phyloP scores from a whole-genome alignment of 345 rosid species.

The Nasturtium officinale region DNA sequence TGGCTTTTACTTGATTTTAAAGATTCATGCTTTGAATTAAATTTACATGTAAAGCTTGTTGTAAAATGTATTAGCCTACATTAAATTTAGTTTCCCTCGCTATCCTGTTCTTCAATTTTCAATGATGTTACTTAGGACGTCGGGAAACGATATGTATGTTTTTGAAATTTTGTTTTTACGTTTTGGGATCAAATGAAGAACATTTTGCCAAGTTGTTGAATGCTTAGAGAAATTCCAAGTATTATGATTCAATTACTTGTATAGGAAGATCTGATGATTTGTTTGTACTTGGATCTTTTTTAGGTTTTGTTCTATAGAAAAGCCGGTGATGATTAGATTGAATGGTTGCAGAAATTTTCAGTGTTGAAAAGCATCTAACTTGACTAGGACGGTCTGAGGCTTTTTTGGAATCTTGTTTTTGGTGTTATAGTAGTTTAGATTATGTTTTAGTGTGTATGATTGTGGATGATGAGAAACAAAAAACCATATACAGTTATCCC shows the following conservation, averaged over 20 bases:
- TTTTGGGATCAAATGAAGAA: slow-evolving; percentile 20
- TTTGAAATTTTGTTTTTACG: neutral
- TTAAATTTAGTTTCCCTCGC: slow-evolving; percentile 41
- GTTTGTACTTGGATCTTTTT: accelerated
- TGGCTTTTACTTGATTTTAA: neutral
- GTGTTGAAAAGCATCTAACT: slow-evolving; percentile 40
- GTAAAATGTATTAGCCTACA: slow-evolving; percentile 33
- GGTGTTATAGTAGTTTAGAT: too few species aligned
- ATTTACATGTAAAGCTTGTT: slow-evolving; percentile 9
- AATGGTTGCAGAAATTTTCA: slow-evolving; percentile 39
- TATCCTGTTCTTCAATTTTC: slow-evolving; percentile 35
- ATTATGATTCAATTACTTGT: slow-evolving; percentile 25
- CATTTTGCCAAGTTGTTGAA: slow-evolving; percentile 31
- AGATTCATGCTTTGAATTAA: slow-evolving; percentile 18
- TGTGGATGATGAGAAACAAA: slow-evolving; percentile 43
- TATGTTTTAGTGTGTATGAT: neutral
- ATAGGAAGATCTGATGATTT: slow-evolving; percentile 45
- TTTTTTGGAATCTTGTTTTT: neutral
- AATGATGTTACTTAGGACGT: slow-evolving; percentile 41
- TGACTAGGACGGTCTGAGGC: slow-evolving; percentile 53
- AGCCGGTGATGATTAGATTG: slow-evolving; percentile 42
- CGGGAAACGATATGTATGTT: slow-evolving; percentile 29
- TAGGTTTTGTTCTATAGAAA: neutral
- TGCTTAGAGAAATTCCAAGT: neutral
- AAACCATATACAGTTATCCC: slow-evolving; percentile 45